Base-by-base conservation (phyloP, 2,329 filamentous ascomycete species). In the Penicillium concentricum region DNA sequence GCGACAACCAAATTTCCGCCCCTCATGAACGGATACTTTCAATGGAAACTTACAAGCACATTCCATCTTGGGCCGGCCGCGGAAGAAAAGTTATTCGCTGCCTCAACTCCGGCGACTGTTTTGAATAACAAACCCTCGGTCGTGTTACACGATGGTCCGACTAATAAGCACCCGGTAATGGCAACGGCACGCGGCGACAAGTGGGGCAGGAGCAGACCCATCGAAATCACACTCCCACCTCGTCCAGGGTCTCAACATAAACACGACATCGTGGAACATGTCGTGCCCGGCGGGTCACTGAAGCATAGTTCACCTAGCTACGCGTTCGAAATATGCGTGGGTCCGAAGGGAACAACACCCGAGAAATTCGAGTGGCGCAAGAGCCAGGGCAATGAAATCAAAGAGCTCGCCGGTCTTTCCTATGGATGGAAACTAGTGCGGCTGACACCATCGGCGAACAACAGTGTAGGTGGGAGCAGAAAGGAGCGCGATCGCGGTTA, bases 41-140 rank as follows among this genome's bases (percentile, higher is more conserved):
- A 52, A 41, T 57, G 52, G 52, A 61, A 63, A 41, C 5, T 56
- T 5, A 58, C 57, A 10, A 52, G 22, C 30, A 63, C 53, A 2
- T 59, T 63, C 18, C 57, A 63, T 39, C 44, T 59, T 28, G 58
- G 60, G 12, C 60, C 55, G 32, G 59, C 43, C 15, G 37, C 55
- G 12, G 51, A 59, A n/a, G 28, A 60, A 44, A 58, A 56, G 38
- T 41, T 61, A 10, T 59, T 48, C 26, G 51, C 53, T 3, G 51
- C 55, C 1, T 54, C 56, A 35, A 54, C 54, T 12, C 51, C 48
- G 28, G 18, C 56, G 4, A 41, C n/a, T 15, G 12, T 57, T 7
- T 42, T 57, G 26, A 45, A 34, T n/a, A 59, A 41, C 28, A 62
- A 55, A 42, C 56, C 58, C 4, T 57, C 56, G 1, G 10, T 61